Conservation (phyloP, 2,329 filamentous ascomycete species). For the Venturia asperata region DNA sequence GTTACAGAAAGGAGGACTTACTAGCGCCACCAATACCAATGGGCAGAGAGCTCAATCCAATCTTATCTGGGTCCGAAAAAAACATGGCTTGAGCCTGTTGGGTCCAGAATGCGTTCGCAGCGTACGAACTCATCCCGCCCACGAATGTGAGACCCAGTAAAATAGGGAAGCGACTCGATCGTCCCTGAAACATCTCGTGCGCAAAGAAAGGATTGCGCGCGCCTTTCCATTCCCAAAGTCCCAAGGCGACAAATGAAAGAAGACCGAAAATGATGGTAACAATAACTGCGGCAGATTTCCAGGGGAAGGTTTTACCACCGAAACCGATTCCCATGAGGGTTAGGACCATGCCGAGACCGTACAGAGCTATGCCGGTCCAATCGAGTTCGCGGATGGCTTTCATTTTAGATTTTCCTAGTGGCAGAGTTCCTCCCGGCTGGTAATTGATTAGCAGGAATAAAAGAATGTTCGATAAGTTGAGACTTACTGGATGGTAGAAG, state of each 20-base stretch:
- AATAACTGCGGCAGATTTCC: conserved; percentile 15
- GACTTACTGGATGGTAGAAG: conserved; percentile 18
- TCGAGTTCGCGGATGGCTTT: conserved; percentile 15
- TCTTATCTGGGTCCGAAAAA: conserved; percentile 19
- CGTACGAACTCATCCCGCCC: conserved; percentile 5
- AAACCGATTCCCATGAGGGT: conserved; percentile 14
- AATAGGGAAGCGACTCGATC: conserved; percentile 16
- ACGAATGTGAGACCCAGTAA: neutral
- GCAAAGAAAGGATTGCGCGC: conserved; percentile 18
- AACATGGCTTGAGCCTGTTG: conserved; percentile 18
- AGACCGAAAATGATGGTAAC: neutral
- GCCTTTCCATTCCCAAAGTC: conserved; percentile 19
- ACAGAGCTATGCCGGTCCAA: conserved; percentile 19
- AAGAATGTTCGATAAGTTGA: neutral
- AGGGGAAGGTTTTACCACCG: conserved; percentile 18
- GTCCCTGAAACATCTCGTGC: conserved; percentile 19
- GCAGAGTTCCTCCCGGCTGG: neutral
- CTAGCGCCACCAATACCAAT: conserved; percentile 17
- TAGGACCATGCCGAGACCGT: conserved; percentile 15
- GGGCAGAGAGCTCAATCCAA: conserved; percentile 18
- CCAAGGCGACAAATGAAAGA: neutral
- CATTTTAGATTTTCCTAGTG: neutral
- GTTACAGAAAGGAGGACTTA: neutral
- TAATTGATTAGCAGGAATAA: neutral
- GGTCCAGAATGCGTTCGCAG: conserved; percentile 14